phyloP scores from a whole-genome alignment of 2,329 filamentous ascomycete species.

The Sclerotinia spermophila region DNA sequence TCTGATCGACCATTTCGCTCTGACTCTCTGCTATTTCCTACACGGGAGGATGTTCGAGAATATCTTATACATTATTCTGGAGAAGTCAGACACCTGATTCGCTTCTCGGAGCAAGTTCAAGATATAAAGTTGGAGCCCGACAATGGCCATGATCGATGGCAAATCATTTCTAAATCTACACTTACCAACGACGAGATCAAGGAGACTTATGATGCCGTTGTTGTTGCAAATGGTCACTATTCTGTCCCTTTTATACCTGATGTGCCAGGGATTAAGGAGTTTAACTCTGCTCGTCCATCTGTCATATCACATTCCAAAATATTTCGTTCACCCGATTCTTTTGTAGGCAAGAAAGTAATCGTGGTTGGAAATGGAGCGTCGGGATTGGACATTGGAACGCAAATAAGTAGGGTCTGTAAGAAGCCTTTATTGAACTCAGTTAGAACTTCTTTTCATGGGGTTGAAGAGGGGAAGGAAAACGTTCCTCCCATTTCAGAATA shows the following conservation, averaged over 20 bases:
- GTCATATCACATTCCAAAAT: constrained; percentile 73
- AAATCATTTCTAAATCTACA: constrained; percentile 34
- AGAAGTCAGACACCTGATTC: constrained; percentile 63
- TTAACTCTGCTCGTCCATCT: constrained; percentile 56
- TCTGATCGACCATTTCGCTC: constrained; percentile 64
- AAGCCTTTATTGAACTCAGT: constrained; percentile 63
- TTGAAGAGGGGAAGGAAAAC: constrained; percentile 43
- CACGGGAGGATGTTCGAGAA: constrained; percentile 63
- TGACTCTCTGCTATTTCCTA: constrained; percentile 69
- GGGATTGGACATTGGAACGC: constrained; percentile 75
- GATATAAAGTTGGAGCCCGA: constrained; percentile 45
- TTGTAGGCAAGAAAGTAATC: constrained; percentile 67
- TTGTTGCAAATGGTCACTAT: constrained; percentile 75
- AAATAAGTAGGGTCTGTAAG: constrained; percentile 62
- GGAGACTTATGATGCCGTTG: constrained; percentile 61
- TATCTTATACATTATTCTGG: constrained; percentile 69
- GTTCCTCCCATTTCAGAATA: constrained; percentile 58
- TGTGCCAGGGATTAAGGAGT: constrained; percentile 56
- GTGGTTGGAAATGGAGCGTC: constrained; percentile 83
- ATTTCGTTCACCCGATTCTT: constrained; percentile 65
- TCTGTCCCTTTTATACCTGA: constrained; percentile 64
- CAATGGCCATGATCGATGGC: constrained; percentile 53
- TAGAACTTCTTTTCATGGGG: constrained; percentile 46
- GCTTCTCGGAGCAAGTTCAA: constrained; percentile 68
- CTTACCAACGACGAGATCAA: constrained; percentile 27